These are phyloP conservation scores for Neurospora crassa DNA, from an alignment of 2,329 filamentous ascomycete species.

Conservation along the genomic window DNA sequence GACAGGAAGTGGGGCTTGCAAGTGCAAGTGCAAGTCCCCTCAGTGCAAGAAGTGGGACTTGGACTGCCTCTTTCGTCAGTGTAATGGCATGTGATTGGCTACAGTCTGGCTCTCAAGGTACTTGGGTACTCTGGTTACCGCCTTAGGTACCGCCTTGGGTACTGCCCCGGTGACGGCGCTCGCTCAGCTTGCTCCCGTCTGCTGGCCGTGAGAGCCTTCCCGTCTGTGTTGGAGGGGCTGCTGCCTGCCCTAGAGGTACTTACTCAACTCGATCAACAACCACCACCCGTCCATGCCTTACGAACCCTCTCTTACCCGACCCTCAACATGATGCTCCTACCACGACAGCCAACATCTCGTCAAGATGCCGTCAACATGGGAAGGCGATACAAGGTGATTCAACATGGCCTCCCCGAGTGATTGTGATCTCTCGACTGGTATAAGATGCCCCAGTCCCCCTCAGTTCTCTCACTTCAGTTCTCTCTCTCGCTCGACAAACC, in stretches of 20 bases:
- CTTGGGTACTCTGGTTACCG: too few relatives aligned
- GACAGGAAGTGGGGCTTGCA: too few relatives aligned
- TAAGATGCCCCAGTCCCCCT: background rate
- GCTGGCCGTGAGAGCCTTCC: background rate
- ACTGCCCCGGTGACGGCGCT: background rate
- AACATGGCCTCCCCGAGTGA: background rate
- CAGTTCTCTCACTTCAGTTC: background rate
- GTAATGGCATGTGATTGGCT: too few relatives aligned
- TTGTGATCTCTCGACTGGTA: background rate
- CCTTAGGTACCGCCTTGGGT: too few relatives aligned
- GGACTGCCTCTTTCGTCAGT: too few relatives aligned
- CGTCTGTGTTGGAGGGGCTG: background rate
- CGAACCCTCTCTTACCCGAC: background rate
- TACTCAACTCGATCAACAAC: too few relatives aligned
- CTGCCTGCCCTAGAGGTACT: too few relatives aligned
- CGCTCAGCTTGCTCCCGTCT: background rate
- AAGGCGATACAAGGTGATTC: background rate
- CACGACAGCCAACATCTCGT: background rate
- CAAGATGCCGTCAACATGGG: background rate
- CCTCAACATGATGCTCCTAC: background rate
- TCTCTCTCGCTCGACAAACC: background rate
- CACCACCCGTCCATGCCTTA: background rate
- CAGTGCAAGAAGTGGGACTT: too few relatives aligned
- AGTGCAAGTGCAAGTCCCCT: too few relatives aligned
- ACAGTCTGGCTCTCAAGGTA: too few relatives aligned